A percentile compares a stretch with the other conserved stretches of the same genome.
These are phyloP conservation scores for Cyphellophora europaea DNA, from an alignment of 2,329 filamentous ascomycete species.

Conservation along the genomic window DNA sequence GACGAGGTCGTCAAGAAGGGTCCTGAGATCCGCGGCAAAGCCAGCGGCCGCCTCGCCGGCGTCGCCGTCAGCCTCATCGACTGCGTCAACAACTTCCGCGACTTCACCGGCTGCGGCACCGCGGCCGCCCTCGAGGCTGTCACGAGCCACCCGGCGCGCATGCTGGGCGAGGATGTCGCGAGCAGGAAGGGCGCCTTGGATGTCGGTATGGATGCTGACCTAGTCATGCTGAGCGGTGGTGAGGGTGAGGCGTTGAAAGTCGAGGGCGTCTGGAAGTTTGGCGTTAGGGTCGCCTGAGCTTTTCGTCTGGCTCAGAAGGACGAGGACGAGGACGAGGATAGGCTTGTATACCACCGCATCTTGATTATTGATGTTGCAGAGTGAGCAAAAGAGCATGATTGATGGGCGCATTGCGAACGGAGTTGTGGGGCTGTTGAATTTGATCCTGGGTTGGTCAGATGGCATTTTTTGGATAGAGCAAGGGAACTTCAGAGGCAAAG, in stretches of 20 bases:
- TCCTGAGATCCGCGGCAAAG: conserved; percentile 63
- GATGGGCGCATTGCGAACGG: too few relatives aligned
- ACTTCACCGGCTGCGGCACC: conserved; percentile 60
- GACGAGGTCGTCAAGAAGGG: conserved; percentile 54
- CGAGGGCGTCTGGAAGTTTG: conserved; percentile 78
- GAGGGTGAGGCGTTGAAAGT: conserved; percentile 45
- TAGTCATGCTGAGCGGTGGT: conserved; percentile 54
- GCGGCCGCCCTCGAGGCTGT: conserved; percentile 63
- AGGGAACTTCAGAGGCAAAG: too few relatives aligned
- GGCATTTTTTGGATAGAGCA: too few relatives aligned
- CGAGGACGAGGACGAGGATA: too few relatives aligned
- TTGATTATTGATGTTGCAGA: too few relatives aligned
- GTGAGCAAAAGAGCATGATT: too few relatives aligned
- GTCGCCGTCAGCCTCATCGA: conserved; percentile 60
- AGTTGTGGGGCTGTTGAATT: too few relatives aligned
- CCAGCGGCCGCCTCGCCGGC: conserved; percentile 69
- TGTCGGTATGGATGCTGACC: conserved; percentile 56
- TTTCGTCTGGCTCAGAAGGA: too few relatives aligned
- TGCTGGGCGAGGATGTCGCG: conserved; percentile 54
- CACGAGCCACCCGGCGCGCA: conserved; percentile 65
- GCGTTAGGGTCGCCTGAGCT: conserved; percentile 24
- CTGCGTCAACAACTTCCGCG: conserved; percentile 72
- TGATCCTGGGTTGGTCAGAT: too few relatives aligned
- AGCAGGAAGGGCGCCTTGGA: conserved; percentile 57
- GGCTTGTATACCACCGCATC: too few relatives aligned